phyloP scores from a whole-genome alignment of 345 rosid species.

The Geranium rotundifolium region DNA sequence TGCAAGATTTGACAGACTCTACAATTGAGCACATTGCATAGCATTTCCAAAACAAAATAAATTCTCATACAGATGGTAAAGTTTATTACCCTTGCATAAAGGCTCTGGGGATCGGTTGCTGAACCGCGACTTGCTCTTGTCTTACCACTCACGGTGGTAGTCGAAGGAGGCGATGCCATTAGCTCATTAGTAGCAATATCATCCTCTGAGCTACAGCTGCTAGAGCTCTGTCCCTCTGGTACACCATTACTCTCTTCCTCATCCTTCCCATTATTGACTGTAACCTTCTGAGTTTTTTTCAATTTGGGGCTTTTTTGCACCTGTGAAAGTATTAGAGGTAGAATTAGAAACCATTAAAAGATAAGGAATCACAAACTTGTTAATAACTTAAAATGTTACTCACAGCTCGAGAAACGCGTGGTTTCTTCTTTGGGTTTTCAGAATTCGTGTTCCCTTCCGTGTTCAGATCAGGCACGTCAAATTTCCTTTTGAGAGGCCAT shows the following conservation, averaged over 20 bases:
- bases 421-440: constrained; percentile 21
- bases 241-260: constrained; percentile 30
- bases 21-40: neutral
- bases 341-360: neutral
- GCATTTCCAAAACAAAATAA: neutral
- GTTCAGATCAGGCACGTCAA: neutral
- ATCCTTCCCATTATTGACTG: constrained; percentile 13
- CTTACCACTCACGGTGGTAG: constrained; percentile 35
- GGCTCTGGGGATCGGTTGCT: constrained; percentile 87
- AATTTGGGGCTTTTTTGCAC: constrained; percentile 13
- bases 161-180: constrained; percentile 10
- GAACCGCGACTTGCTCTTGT: constrained; percentile 56
- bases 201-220: constrained; percentile 48
- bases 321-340: constrained; percentile 1
- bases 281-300: constrained; percentile 27
- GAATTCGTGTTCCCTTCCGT: constrained; percentile 1
- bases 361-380: no score
- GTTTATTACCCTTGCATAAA: constrained; percentile 63
- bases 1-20: constrained; percentile 16
- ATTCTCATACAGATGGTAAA: neutral
- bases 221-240: constrained; percentile 32
- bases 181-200: constrained; percentile 27
- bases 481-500: constrained; percentile 29
- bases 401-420: constrained; percentile 30
- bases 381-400: constrained; percentile 4